Percentiles rank a stretch among this genome's conserved stretches.
phyloP scores from a whole-genome alignment of 768 basidiomycete genomes.

The Mycena vitilis region DNA sequence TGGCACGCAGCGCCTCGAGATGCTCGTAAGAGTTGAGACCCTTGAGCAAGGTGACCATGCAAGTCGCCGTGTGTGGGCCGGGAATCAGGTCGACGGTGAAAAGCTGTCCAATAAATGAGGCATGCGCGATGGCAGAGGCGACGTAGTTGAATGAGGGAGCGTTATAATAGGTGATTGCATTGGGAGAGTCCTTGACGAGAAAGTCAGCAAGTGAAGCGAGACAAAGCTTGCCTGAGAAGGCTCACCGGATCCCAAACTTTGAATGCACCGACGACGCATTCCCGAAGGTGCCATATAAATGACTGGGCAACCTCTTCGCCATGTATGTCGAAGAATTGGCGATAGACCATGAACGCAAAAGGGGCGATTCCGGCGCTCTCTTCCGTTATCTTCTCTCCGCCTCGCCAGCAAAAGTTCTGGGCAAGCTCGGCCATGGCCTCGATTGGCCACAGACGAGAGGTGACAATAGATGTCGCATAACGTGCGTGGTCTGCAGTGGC shows the following conservation, averaged over 20 bases:
- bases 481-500: constrained; percentile 15
- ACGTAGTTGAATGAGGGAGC: constrained; percentile 36
- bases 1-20: constrained; percentile 38
- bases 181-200: constrained; percentile 31
- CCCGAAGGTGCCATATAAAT: constrained; percentile 43
- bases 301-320: constrained; percentile 39
- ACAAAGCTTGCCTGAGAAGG: not conserved
- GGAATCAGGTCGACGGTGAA: constrained; percentile 38
- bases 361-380: constrained; percentile 32
- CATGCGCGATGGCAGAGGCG: constrained; percentile 37
- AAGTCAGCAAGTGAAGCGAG: not conserved
- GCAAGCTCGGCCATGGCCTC: constrained; percentile 41
- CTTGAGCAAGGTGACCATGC: constrained; percentile 38
- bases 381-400: constrained; percentile 26
- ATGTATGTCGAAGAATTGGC: constrained; percentile 28
- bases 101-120: constrained; percentile 45
- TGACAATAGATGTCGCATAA: constrained; percentile 22
- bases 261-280: constrained; percentile 40
- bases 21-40: constrained; percentile 44
- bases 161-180: constrained; percentile 32
- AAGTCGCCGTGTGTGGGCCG: constrained; percentile 37
- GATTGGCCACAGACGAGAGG: constrained; percentile 35
- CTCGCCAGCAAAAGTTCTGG: constrained; percentile 43
- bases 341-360: constrained; percentile 42
- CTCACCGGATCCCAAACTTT: constrained; percentile 44